Base-by-base conservation (phyloP, 176 grass and related monocot species). In the Juncus effusus region DNA sequence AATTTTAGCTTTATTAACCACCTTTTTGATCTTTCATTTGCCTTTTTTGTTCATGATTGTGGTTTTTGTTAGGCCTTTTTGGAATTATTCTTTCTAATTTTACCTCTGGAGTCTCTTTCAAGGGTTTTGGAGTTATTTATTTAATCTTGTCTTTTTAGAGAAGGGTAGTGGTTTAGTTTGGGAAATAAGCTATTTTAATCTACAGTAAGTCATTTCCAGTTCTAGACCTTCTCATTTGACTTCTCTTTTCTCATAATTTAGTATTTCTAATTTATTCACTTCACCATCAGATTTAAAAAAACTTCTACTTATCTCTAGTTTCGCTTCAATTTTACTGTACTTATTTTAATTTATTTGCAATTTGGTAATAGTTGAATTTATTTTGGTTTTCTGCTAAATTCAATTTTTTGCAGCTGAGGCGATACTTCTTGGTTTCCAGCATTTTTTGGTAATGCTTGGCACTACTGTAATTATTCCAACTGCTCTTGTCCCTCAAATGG, bases 401-500 rank as follows among this genome's bases (percentile, higher is more conserved):
- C 19, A 28, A 28, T 28, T 28, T 28, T 28, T 28, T 28, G 19
- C 83, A 99, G 95, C 95, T 7, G 95, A 99, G 73, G 95, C 89
- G 4, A 77, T 99, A 87, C 95, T 99, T 64, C 82, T 99, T 68
- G 95, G 95, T 70, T 99, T 99, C 62, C 95, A 99, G 64, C 95
- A 99, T 65, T 99, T 86, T 76, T 76, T 99, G 63, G 95, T 99
- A 4, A 99, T 99, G 95, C 72, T 99, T 10, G 95, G 95, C 62
- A 94, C 95, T 19, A 99, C 89, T 64, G 89, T 99, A 13, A 93
- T 99, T 70, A 99, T 99, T 67, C 95, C 95, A 6, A 99, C 95
- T 72, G 89, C 95, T 76, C 86, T 99, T 13, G 95, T 99, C 80
- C 95, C 95, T 10, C 95, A 99, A 60, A 99, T 99, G 95, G 95